Conservation (phyloP, 2,329 filamentous ascomycete genomes). For the Hypoxylon sp. region DNA sequence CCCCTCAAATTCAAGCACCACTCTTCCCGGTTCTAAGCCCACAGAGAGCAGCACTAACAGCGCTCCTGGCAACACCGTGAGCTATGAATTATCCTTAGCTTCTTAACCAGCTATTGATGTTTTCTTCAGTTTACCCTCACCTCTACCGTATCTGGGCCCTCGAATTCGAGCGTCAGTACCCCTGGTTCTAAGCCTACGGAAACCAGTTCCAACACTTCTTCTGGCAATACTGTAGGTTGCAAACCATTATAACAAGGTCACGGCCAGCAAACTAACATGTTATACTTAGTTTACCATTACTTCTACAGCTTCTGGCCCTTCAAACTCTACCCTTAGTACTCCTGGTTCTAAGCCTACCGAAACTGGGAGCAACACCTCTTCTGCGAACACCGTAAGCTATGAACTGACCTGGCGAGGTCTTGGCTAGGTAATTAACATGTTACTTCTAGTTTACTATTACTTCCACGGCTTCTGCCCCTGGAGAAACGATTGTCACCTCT, state of each 20-base stretch:
- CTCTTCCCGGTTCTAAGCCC: constrained; percentile 18
- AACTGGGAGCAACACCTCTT: not conserved
- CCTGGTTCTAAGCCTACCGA: not conserved
- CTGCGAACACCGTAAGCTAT: not conserved
- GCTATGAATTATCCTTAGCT: not conserved
- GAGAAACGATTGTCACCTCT: not conserved
- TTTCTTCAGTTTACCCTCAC: not conserved
- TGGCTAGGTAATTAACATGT: not conserved
- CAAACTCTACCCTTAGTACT: not conserved
- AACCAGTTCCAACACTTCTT: not conserved
- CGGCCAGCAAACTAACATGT: not conserved
- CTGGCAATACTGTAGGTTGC: not conserved
- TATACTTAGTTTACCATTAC: not conserved
- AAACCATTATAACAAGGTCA: not conserved
- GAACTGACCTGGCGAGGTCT: not conserved
- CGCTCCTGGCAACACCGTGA: constrained; percentile 37
- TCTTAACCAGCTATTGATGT: not conserved
- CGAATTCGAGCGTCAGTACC: not conserved
- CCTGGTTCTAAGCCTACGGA: not conserved
- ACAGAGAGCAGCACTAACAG: constrained; percentile 38
- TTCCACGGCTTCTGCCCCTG: not conserved
- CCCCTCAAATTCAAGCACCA: not conserved
- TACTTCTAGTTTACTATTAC: not conserved
- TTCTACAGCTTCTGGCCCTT: not conserved
- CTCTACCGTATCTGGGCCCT: not conserved